Evolutionary conservation across 768 basidiomycete species (phyloP).

Genomic region (Podaxis sp.): DNA sequence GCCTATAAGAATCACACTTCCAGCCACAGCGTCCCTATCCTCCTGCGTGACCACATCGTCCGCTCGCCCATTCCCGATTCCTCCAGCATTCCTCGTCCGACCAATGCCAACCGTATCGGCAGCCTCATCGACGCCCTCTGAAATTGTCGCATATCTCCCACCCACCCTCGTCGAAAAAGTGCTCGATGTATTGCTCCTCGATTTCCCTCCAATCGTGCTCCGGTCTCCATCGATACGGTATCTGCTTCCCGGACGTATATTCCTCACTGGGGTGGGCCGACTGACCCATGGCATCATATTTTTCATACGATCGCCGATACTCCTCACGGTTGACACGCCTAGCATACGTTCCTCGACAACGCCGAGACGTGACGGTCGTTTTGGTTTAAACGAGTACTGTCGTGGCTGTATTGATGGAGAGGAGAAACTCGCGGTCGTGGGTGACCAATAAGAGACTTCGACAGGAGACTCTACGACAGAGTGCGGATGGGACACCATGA

Average conservation of each 20-base stretch:
- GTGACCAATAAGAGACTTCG: conserved; percentile 10
- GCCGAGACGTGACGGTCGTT: background rate
- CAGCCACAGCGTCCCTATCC: conserved; percentile 12
- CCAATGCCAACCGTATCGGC: background rate
- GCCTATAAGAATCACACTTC: conserved; percentile 16
- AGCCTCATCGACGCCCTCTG: conserved; percentile 15
- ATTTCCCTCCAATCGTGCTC: background rate
- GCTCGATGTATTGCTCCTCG: conserved; percentile 8
- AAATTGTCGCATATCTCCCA: background rate
- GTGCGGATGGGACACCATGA: conserved; percentile 3
- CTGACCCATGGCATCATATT: conserved; percentile 7
- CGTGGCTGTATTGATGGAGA: background rate
- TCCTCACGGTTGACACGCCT: background rate
- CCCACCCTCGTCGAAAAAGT: conserved; percentile 7
- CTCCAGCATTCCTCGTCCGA: background rate
- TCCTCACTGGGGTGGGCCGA: background rate
- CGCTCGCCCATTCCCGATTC: background rate
- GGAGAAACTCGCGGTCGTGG: background rate
- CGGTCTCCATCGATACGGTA: conserved; percentile 7
- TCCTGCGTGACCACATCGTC: conserved; percentile 15
- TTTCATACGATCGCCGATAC: conserved; percentile 3
- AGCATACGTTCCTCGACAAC: background rate
- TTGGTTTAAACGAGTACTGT: background rate
- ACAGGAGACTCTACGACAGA: conserved; percentile 4
- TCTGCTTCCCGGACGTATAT: background rate